Evolutionary conservation across 2,329 filamentous ascomycete species (phyloP), one percentile per base, ranked within the genome.

Genomic region (Aspergillus eucalypticola): DNA sequence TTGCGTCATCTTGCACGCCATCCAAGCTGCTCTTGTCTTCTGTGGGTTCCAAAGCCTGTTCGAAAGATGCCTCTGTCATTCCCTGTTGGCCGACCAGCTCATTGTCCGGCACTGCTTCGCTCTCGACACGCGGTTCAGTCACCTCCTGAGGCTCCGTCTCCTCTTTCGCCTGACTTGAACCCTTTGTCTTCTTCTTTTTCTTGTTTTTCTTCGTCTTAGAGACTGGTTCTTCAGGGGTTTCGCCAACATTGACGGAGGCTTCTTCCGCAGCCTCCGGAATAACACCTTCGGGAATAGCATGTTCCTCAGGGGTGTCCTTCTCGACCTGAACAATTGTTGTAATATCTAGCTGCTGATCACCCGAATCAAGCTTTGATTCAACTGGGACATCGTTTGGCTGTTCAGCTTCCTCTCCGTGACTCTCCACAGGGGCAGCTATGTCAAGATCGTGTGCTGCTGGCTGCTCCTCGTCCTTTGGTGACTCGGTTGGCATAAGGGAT

Each of bases 181-280:
- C 61, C 54, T 67, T 67, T n/a, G n/a, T n/a, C 59, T 69, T 72
- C 44, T 69, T 66, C 49, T 60, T 66, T 49, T 60, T 69, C 59
- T 68, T 73, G 53, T 63, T 71, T 64, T 70, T 64, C 58, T 73
- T 70, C 29, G 67, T 70, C 5, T 63, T 59, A 3, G 59, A 38
- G 4, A 38, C 41, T 3, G 63, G 53, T 1, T 48, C 54, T 35
- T 56, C 56, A 3, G 57, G 48, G n/a, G 62, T 52, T n/a, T 58
- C 49, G 42, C 58, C 46, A 41, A 39, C 38, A 38, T 42, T 35
- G 8, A 11, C 17, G 51, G 46, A 41, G 3, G 21, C 7, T 49
- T 38, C 41, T 25, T 54, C 54, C 10, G 17, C 23, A n/a, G 41
- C 13, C 5, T 54, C 54, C n/a, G 53, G 25, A 13, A 8, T 13